phyloP scores from a whole-genome alignment of 768 basidiomycete genomes.

The Mycena galopus region DNA sequence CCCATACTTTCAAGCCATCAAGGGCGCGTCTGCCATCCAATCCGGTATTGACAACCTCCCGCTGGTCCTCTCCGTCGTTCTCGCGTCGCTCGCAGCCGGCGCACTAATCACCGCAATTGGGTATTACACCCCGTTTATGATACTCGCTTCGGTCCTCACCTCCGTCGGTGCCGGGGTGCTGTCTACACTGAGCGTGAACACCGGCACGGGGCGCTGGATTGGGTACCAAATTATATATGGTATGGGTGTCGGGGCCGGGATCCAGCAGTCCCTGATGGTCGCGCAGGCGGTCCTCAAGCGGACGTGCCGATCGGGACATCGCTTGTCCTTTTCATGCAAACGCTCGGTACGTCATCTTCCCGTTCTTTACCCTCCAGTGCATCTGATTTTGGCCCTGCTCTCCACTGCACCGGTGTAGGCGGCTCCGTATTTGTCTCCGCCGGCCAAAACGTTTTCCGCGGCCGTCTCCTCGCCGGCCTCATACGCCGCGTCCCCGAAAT shows the following conservation, averaged over 20 bases:
- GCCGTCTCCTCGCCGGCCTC: constrained; percentile 22
- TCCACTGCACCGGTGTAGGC: neutral
- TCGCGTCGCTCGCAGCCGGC: constrained; percentile 54
- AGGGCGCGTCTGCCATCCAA: constrained; percentile 48
- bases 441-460: constrained; percentile 38
- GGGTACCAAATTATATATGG: constrained; percentile 42
- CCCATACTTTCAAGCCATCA: constrained; percentile 52
- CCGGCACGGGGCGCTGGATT: constrained; percentile 35
- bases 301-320: constrained; percentile 33
- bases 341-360: constrained; percentile 18
- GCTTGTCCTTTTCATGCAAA: constrained; percentile 36
- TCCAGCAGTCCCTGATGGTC: constrained; percentile 36
- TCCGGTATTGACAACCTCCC: constrained; percentile 52
- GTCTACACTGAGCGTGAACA: constrained; percentile 43
- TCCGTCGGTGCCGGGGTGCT: constrained; percentile 53
- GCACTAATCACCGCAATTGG: constrained; percentile 48
- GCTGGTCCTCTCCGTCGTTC: constrained; percentile 52
- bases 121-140: constrained; percentile 50
- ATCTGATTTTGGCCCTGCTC: neutral
- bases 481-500: constrained; percentile 4
- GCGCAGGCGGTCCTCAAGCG: constrained; percentile 32
- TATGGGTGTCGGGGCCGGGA: constrained; percentile 45
- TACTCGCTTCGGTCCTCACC: constrained; percentile 45
- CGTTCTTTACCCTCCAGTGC: neutral
- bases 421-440: constrained; percentile 37